phyloP scores from a whole-genome alignment of 2,329 filamentous ascomycete genomes.

The Aspergillus brunneoviolaceus region DNA sequence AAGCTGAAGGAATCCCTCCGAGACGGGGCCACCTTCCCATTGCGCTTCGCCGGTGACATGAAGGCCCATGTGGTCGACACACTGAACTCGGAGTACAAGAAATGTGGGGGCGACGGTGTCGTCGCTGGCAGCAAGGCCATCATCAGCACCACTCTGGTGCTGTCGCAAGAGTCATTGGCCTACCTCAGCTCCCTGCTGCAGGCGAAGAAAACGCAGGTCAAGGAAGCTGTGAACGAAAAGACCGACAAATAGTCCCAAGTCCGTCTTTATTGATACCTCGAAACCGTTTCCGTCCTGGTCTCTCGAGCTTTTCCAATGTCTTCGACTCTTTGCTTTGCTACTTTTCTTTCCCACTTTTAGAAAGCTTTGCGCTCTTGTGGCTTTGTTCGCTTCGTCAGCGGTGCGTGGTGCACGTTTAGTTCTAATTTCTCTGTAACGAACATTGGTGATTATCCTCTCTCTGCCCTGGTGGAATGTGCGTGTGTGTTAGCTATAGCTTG shows the following conservation, averaged over 20 bases:
- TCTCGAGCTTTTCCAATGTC: not conserved
- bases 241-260: slow-evolving; percentile 28
- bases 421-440: slow-evolving; percentile 3
- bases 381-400: not conserved
- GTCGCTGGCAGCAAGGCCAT: slow-evolving; percentile 70
- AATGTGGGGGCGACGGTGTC: slow-evolving; percentile 56
- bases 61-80: slow-evolving; percentile 46
- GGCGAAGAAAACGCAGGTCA: slow-evolving; percentile 62
- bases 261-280: not conserved
- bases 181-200: slow-evolving; percentile 62
- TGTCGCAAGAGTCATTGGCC: slow-evolving; percentile 63
- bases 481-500: not conserved
- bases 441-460: not conserved
- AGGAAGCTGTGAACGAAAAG: slow-evolving; percentile 55
- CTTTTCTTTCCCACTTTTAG: not conserved
- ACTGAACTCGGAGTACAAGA: slow-evolving; percentile 48
- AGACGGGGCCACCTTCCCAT: slow-evolving; percentile 61
- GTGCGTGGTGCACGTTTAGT: not conserved
- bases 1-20: slow-evolving; percentile 67
- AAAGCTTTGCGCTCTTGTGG: slow-evolving; percentile 3
- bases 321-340: not conserved
- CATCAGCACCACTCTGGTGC: slow-evolving; percentile 65
- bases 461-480: not conserved
- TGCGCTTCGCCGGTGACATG: slow-evolving; percentile 62
- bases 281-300: not conserved